Evolutionary conservation across 371 early-diverging fungal species (phyloP), one percentile per base, ranked within the genome.

Genomic region (Mortierella sp.): DNA sequence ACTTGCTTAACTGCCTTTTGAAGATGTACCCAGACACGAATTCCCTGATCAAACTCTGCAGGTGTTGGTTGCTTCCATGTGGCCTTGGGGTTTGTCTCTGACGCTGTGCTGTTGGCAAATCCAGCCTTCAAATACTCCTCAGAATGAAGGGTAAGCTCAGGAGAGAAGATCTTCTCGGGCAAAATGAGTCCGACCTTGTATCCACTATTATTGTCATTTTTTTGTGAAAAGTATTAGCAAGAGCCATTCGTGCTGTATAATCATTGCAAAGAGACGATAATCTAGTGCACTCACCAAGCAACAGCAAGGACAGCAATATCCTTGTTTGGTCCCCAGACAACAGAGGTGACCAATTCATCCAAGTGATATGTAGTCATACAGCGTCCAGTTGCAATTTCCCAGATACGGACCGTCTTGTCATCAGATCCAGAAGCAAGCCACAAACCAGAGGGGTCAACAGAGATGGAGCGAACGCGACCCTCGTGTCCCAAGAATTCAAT

Each of bases 311-410:
- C 74, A 76, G 92, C 90, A 15, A 95, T 68, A 7, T 89, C 91
- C 40, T 88, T 86, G 85, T 89, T 94, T 15, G 99, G 98, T 80
- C 95, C 96, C 98, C 98, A 99, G 22, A 92, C 88, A 11, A 98
- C 91, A 8, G 88, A 84, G 68, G 91, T 86, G 62, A 97, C 92
- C 5, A 89, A 83, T 15, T 83, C 89, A 40, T 90, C 90, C 47
- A 97, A 83, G 22, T 88, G 85, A 92, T 94, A 95, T 45, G 87
- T 88, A 47, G 89, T 86, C 65, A 96, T 86, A 80, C 96, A 96
- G 43, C 97, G 93, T 19, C 97, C 97, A 6, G 96, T 96, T 19
- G 89, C 71, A 4, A 97, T 85, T 86, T 99, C 99, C 98, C 97
- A 98, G 38, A 97, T 83, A 8, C 94, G 92, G 48, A 95, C 90